Evolutionary conservation across 345 rosid species (phyloP).

Genomic region (Firmiana major): DNA sequence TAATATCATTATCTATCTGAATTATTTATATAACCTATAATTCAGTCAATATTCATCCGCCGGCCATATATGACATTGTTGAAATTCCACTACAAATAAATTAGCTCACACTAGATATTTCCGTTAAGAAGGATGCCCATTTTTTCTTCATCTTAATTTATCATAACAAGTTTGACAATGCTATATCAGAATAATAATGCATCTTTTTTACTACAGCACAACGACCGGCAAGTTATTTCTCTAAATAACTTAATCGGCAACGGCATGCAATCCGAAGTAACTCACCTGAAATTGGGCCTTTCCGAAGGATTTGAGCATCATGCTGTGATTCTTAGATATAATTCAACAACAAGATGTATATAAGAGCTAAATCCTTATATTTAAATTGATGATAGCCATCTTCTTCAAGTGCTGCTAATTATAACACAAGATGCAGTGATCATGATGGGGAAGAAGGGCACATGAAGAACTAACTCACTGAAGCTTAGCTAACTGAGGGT

Average conservation of each 20-base stretch:
- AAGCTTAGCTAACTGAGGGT: background rate
- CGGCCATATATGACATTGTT: no score
- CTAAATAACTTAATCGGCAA: background rate
- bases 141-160: no score
- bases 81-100: no score
- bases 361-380: background rate
- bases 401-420: no score
- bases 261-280: no score
- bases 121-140: no score
- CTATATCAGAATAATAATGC: background rate
- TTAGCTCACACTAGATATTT: no score
- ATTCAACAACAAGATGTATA: background rate
- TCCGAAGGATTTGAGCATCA: background rate
- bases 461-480: constrained; percentile 85
- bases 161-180: no score
- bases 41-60: no score
- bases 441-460: constrained; percentile 99
- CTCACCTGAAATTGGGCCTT: background rate
- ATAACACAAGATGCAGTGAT: constrained; percentile 45
- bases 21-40: no score
- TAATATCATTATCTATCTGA: no score
- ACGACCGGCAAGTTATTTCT: background rate
- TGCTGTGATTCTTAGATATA: background rate
- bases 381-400: background rate
- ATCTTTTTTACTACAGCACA: background rate